These are phyloP conservation scores for Populus trichocarpa DNA, from an alignment of 441 rosid species.

Conservation along the genomic window DNA sequence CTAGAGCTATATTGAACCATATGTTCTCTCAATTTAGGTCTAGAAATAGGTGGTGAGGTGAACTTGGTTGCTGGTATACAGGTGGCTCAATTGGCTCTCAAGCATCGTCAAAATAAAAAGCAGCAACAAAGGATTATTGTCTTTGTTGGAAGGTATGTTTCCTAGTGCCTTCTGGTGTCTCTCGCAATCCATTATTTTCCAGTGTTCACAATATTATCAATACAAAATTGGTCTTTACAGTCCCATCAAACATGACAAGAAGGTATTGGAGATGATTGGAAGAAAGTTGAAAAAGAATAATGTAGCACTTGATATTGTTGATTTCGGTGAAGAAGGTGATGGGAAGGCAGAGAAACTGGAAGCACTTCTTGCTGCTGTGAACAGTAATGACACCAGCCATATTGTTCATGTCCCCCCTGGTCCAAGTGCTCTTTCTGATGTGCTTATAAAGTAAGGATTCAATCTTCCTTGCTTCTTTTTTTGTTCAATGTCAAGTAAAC, in stretches of 20 bases:
- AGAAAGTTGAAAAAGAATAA: slow-evolving; percentile 78
- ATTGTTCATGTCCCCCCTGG: slow-evolving; percentile 79
- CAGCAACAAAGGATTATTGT: slow-evolving; percentile 85
- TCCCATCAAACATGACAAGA: slow-evolving; percentile 75
- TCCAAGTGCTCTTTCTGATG: slow-evolving; percentile 77
- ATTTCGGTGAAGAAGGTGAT: slow-evolving; percentile 73
- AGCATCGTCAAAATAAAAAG: slow-evolving; percentile 95
- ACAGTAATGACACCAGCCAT: slow-evolving; percentile 73
- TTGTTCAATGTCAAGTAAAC: background rate
- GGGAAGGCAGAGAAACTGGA: slow-evolving; percentile 74
- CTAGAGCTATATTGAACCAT: background rate
- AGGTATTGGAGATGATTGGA: slow-evolving; percentile 72
- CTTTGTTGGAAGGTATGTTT: slow-evolving; percentile 74
- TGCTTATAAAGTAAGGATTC: slow-evolving; percentile 51
- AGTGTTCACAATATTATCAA: background rate
- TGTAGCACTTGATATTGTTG: slow-evolving; percentile 75
- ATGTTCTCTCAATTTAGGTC: slow-evolving; percentile 34
- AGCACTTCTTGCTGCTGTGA: slow-evolving; percentile 73
- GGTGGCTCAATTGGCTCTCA: slow-evolving; percentile 87
- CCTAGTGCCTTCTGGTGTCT: background rate
- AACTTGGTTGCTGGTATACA: slow-evolving; percentile 78
- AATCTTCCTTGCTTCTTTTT: background rate
- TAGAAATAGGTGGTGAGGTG: slow-evolving; percentile 87
- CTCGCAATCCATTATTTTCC: no score
- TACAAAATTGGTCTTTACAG: slow-evolving; percentile 27